Conservation (phyloP, 345 rosid genomes). For the Psidium friedrichsthalianum region DNA sequence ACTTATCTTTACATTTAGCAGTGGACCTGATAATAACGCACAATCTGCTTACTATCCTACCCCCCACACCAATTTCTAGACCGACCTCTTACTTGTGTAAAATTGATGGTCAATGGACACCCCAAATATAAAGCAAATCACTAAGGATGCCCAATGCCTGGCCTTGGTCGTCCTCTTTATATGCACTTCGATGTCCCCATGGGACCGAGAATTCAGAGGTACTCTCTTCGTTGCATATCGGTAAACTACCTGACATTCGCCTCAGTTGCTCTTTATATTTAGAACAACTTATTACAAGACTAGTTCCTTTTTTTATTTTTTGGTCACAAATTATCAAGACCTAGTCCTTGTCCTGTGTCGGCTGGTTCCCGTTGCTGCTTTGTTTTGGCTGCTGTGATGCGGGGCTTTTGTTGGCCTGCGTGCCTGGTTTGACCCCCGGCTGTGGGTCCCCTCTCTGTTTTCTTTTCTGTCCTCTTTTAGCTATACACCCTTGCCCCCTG, state of each 20-base stretch:
- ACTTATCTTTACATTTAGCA: not conserved
- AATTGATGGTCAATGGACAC: not conserved
- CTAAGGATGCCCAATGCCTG: not conserved
- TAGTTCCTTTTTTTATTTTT: too few relatives aligned
- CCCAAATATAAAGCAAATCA: not conserved
- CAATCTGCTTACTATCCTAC: not conserved
- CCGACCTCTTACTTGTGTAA: not conserved
- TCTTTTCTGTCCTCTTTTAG: too few relatives aligned
- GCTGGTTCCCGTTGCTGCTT: too few relatives aligned
- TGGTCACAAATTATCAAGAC: too few relatives aligned
- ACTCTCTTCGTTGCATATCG: not conserved
- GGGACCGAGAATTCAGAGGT: not conserved
- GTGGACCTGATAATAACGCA: not conserved
- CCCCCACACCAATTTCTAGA: not conserved
- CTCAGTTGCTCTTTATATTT: too few relatives aligned
- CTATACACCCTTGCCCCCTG: too few relatives aligned
- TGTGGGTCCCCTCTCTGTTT: too few relatives aligned
- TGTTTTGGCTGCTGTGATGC: too few relatives aligned
- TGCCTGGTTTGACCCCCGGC: too few relatives aligned
- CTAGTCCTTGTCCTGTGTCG: too few relatives aligned
- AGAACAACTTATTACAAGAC: too few relatives aligned
- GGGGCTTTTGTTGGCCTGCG: too few relatives aligned
- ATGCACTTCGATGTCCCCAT: not conserved
- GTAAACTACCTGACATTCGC: not conserved
- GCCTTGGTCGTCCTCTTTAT: not conserved